Conservation (phyloP, 1,284 basidiomycete species). For the Anthracocystis setariae region DNA sequence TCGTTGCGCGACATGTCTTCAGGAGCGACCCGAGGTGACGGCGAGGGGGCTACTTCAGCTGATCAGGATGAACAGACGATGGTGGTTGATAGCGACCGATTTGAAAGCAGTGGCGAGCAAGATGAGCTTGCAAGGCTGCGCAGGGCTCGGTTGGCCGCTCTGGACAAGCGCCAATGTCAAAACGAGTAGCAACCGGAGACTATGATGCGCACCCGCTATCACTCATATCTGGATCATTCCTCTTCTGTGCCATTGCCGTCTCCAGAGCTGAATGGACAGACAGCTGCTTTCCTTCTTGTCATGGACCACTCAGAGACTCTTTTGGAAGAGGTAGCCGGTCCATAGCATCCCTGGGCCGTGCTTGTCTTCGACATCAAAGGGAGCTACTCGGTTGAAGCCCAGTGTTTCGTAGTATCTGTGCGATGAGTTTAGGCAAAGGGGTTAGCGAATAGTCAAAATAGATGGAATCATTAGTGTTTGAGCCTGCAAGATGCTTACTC, state of each 20-base stretch:
- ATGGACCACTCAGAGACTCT: background rate
- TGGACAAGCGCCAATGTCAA: conserved; percentile 21
- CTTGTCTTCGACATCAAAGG: conserved; percentile 42
- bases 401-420: conserved; percentile 43
- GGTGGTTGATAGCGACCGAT: background rate
- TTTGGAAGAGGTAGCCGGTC: conserved; percentile 38
- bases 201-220: background rate
- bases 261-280: too few species aligned
- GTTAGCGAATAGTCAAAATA: too few species aligned
- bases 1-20: background rate
- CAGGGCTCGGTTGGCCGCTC: conserved; percentile 28
- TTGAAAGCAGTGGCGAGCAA: background rate
- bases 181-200: background rate
- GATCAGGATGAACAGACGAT: background rate
- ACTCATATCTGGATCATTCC: too few species aligned
- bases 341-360: conserved; percentile 33
- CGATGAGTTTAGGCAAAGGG: too few species aligned
- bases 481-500: conserved; percentile 19
- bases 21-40: background rate
- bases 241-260: background rate
- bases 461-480: too few species aligned
- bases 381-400: conserved; percentile 26
- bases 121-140: conserved; percentile 28
- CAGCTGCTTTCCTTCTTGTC: background rate
- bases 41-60: background rate